Conservation (phyloP, 345 rosid species). For the Boechera divaricarpa region DNA sequence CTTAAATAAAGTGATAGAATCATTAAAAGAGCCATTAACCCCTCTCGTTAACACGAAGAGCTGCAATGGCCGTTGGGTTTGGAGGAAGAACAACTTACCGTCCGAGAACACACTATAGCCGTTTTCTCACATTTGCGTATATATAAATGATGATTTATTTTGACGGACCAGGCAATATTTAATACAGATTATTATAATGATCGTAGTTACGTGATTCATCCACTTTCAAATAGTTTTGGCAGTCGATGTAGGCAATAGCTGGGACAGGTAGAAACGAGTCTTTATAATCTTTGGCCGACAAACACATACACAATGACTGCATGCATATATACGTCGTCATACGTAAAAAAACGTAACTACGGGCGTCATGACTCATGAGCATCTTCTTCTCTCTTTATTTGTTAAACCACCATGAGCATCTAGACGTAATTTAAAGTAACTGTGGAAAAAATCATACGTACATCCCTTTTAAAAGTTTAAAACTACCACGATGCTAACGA, state of each 20-base stretch:
- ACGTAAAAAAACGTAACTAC: not conserved
- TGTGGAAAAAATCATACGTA: not conserved
- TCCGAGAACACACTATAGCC: conserved; percentile 32
- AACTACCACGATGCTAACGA: conserved; percentile 7
- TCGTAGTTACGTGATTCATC: conserved; percentile 13
- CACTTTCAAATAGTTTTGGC: not conserved
- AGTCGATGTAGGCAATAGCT: conserved; percentile 15
- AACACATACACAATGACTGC: not conserved
- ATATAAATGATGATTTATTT: not conserved
- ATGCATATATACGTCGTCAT: not conserved
- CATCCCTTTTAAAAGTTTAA: not conserved
- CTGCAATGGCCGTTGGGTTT: conserved; percentile 40
- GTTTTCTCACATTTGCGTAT: conserved; percentile 15
- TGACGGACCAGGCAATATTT: not conserved
- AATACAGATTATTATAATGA: not conserved
- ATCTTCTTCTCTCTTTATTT: not conserved
- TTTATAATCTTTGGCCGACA: conserved; percentile 15
- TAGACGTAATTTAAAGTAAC: not conserved
- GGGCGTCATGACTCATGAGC: not conserved
- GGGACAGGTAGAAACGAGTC: conserved; percentile 6
- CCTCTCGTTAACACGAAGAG: conserved; percentile 37
- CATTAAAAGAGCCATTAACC: not conserved
- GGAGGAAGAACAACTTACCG: conserved; percentile 40
- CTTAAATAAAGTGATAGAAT: not conserved
- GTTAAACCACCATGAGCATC: not conserved